A percentile compares a stretch with the other conserved stretches of the same genome.
phyloP scores from a whole-genome alignment of 495 filamentous ascomycete genomes.

The Aspergillus mulundensis region DNA sequence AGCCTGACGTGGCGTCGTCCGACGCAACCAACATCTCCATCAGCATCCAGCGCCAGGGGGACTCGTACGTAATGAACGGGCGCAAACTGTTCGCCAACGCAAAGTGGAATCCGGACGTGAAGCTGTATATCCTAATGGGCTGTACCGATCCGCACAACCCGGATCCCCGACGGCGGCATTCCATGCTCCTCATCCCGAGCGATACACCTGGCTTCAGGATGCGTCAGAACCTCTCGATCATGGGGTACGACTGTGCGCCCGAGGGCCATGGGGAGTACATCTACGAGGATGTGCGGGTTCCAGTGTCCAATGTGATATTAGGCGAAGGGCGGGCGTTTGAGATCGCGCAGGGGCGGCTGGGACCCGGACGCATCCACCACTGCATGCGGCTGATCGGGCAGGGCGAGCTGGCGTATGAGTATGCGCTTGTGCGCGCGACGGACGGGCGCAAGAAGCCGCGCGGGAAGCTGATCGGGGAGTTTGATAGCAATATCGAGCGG shows the following conservation, averaged over 20 bases:
- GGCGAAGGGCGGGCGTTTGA: slow-evolving; percentile 10
- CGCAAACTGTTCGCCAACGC: background rate
- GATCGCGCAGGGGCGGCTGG: slow-evolving; percentile 11
- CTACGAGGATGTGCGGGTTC: slow-evolving; percentile 9
- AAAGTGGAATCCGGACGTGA: background rate
- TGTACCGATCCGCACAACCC: slow-evolving; percentile 2
- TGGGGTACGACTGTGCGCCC: slow-evolving; percentile 12
- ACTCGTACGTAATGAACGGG: slow-evolving; percentile 13
- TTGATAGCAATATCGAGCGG: slow-evolving; percentile 10
- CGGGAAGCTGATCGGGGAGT: background rate
- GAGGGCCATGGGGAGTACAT: slow-evolving; percentile 9
- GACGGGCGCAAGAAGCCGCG: slow-evolving; percentile 9
- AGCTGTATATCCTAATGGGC: slow-evolving; percentile 12
- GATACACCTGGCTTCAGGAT: slow-evolving; percentile 13
- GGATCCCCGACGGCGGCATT: slow-evolving; percentile 1
- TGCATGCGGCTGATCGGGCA: slow-evolving; percentile 11
- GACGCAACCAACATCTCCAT: slow-evolving; percentile 11
- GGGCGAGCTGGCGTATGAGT: slow-evolving; percentile 9
- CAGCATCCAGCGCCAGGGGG: background rate
- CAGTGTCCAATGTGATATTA: slow-evolving; percentile 6
- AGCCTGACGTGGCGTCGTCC: slow-evolving; percentile 10
- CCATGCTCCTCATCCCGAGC: slow-evolving; percentile 4
- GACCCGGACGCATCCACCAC: slow-evolving; percentile 16
- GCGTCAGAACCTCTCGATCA: slow-evolving; percentile 7
- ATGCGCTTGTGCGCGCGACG: background rate